Base-by-base conservation (phyloP, 2,329 filamentous ascomycete species). In the Aspergillus pseudoterreus region DNA sequence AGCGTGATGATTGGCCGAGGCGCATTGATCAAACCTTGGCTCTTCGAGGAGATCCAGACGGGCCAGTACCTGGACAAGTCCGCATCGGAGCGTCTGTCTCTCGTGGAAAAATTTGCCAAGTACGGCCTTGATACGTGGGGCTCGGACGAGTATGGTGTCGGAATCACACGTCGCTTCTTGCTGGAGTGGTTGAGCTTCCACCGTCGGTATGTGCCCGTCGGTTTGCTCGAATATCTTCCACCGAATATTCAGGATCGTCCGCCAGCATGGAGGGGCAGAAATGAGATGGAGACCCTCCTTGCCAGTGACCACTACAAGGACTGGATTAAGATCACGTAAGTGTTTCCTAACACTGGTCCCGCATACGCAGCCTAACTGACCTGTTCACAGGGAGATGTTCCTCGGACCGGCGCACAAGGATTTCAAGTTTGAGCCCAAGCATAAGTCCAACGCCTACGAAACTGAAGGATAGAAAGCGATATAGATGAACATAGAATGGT, bases 301-400 rank as follows among this genome's bases (percentile, higher is more conserved):
- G 86, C 86, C 12, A 96, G 91, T 72, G 83, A 84, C 57, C 91
- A 97, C 72, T 96, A 95, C 75, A 88, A 87, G 75, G 94, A 99
- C 71, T 99, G 94, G 94, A 91, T 99, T 70, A 97, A 96, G 78
- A 95, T 99, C 64, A 95, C 86, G 91, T 94, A 82, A 70, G 84
- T 78, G 30, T 54, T 47, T 51, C 17, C 52, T 44, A 51, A 53
- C 49, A 56, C 44, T n/a, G 6, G 47, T 27, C 45, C 15, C 38
- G 9, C 49, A 48, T 10, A 43, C 52, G 19, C 30, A 44, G 22
- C 11, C 17, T 39, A 53, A 10, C 50, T 54, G 35, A 59, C 56
- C 55, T 14, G 15, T 32, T 36, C 47, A 47, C 54, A 96, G 92
- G 70, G 94, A 99, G 70, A 97, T 99, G 91, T 99, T 95, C 77